Conservation (phyloP, 1,284 basidiomycete species). For the Coniferiporia weirii region DNA sequence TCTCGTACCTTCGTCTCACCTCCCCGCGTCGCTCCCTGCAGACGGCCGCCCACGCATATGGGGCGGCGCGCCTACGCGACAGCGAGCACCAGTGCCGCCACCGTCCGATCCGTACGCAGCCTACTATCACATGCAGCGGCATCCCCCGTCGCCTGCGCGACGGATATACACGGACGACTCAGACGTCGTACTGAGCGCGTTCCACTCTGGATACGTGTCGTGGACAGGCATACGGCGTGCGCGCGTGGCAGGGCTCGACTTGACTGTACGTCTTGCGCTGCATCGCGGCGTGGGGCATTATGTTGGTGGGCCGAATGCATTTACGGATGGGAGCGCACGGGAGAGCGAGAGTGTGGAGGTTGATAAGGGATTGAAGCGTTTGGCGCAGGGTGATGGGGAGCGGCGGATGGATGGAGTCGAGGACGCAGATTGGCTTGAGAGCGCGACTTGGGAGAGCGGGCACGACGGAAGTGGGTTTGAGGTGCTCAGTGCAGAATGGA, state of each 20-base stretch:
- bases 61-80: conserved; percentile 56
- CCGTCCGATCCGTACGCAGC: conserved; percentile 4
- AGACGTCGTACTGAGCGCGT: conserved; percentile 67
- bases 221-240: conserved; percentile 55
- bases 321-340: conserved; percentile 21
- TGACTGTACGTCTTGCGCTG: conserved; percentile 48
- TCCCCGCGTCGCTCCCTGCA: conserved; percentile 47
- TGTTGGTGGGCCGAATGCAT: conserved; percentile 32
- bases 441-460: conserved; percentile 66
- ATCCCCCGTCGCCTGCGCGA: conserved; percentile 27
- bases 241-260: conserved; percentile 45
- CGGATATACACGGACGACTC: conserved; percentile 72
- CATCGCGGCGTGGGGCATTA: conserved; percentile 38
- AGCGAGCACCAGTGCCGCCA: conserved; percentile 27
- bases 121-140: conserved; percentile 13
- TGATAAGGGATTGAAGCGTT: conserved; percentile 21
- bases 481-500: conserved; percentile 55
- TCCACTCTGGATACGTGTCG: conserved; percentile 59
- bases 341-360: conserved; percentile 18
- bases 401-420: conserved; percentile 44
- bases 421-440: conserved; percentile 52
- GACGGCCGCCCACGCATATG: conserved; percentile 45
- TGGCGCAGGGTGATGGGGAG: conserved; percentile 23
- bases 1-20: conserved; percentile 51
- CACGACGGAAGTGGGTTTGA: conserved; percentile 74